Percentiles rank a stretch among this genome's conserved stretches.
Conservation (phyloP, 108 stramenopile genomes). For the Cyclotella baltica region DNA sequence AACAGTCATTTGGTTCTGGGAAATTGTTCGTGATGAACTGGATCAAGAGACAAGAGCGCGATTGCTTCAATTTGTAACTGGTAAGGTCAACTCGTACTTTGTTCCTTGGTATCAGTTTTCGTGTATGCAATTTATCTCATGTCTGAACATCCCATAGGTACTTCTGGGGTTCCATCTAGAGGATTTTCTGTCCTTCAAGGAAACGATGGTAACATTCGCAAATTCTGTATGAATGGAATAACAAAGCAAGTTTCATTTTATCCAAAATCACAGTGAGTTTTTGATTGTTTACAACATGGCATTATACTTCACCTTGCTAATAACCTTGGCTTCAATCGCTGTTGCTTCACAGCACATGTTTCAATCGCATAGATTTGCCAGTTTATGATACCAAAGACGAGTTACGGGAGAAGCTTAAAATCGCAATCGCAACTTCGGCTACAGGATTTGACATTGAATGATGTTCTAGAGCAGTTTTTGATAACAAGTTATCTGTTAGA, state of each 20-base stretch:
- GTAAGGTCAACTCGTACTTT: not conserved
- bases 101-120: not conserved
- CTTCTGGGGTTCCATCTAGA: constrained; percentile 92
- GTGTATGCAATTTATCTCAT: not conserved
- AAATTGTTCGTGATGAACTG: constrained; percentile 87
- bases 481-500: not conserved
- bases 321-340: not conserved
- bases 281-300: not conserved
- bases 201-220: constrained; percentile 93
- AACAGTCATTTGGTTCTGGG: constrained; percentile 96
- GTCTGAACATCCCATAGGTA: constrained; percentile 49
- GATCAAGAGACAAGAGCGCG: constrained; percentile 93
- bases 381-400: constrained; percentile 86
- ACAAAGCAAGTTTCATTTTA: constrained; percentile 65
- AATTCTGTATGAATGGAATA: constrained; percentile 95
- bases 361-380: constrained; percentile 97
- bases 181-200: constrained; percentile 96
- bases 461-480: not conserved
- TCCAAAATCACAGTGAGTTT: constrained; percentile 87
- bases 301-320: not conserved
- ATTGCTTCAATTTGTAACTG: constrained; percentile 96
- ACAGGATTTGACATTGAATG: constrained; percentile 94
- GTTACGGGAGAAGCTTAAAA: constrained; percentile 82
- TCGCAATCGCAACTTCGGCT: constrained; percentile 90
- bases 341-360: constrained; percentile 74